Evolutionary conservation across 2,329 filamentous ascomycete species (phyloP).

Genomic region (Sarocladiaceae sp.): DNA sequence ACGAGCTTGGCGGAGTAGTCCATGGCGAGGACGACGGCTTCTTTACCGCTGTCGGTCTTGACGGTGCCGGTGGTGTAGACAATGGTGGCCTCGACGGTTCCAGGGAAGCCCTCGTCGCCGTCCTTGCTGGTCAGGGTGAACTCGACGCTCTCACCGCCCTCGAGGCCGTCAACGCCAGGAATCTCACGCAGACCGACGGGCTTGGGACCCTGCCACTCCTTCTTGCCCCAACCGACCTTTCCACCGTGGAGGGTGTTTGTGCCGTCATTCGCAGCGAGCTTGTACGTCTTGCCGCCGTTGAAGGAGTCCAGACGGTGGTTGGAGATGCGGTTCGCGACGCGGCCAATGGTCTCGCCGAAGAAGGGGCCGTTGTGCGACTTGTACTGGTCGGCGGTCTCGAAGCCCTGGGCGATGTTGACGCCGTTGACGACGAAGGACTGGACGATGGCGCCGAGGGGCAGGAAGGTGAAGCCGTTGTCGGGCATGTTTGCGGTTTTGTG

Average conservation of each 20-base stretch:
- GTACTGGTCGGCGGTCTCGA: slow-evolving; percentile 71
- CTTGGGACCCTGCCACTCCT: slow-evolving; percentile 65
- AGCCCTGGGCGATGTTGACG: slow-evolving; percentile 83
- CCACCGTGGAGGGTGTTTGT: slow-evolving; percentile 72
- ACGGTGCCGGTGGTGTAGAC: slow-evolving; percentile 70
- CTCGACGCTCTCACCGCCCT: slow-evolving; percentile 59
- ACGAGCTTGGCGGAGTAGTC: slow-evolving; percentile 87
- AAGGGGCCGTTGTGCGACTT: slow-evolving; percentile 66
- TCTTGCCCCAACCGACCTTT: slow-evolving; percentile 72
- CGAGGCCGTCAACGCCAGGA: slow-evolving; percentile 41
- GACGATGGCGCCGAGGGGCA: slow-evolving; percentile 72
- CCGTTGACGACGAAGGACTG: slow-evolving; percentile 73
- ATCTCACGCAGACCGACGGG: slow-evolving; percentile 47
- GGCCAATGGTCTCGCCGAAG: slow-evolving; percentile 61
- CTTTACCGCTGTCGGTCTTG: slow-evolving; percentile 42
- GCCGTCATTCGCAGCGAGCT: slow-evolving; percentile 69
- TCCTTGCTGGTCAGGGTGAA: slow-evolving; percentile 66
- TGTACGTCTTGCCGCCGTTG: slow-evolving; percentile 63
- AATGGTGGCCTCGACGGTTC: slow-evolving; percentile 70
- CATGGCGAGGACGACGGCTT: slow-evolving; percentile 68
- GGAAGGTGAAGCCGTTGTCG: slow-evolving; percentile 69
- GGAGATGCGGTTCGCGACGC: slow-evolving; percentile 7
- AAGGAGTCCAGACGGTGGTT: slow-evolving; percentile 40
- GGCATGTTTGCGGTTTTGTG: slow-evolving; percentile 77
- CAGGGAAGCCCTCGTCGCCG: slow-evolving; percentile 86